Conservation (phyloP, 768 basidiomycete species). For the Gelatoporia subvermispora region DNA sequence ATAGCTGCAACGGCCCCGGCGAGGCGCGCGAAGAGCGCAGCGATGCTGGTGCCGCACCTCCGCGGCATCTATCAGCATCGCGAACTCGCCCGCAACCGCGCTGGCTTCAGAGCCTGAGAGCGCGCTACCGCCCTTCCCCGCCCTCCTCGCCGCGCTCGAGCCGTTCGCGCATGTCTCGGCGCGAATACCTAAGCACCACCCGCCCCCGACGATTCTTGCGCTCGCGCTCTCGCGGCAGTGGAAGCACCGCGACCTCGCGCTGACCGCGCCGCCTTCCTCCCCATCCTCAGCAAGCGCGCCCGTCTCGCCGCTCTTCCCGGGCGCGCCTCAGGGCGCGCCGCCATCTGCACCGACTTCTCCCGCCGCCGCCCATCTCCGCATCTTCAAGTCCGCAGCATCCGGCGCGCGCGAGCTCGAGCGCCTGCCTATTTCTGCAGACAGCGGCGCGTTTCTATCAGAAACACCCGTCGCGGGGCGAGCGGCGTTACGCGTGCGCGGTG, state of each 20-base stretch:
- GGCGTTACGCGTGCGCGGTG: conserved; percentile 53
- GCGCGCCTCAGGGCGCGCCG: conserved; percentile 35
- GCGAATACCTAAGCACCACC: conserved; percentile 33
- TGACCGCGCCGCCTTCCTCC: conserved; percentile 27
- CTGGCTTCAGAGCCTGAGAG: conserved; percentile 8
- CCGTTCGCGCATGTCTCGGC: conserved; percentile 50
- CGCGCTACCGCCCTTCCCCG: conserved; percentile 57
- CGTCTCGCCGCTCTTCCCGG: neutral
- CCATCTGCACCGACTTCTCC: conserved; percentile 23
- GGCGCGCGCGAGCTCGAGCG: conserved; percentile 74
- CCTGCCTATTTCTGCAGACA: conserved; percentile 71
- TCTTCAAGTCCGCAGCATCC: conserved; percentile 54
- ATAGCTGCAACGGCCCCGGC: conserved; percentile 8
- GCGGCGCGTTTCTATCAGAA: conserved; percentile 67
- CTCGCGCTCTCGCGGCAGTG: conserved; percentile 72
- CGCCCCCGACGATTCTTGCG: conserved; percentile 60
- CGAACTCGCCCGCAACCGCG: conserved; percentile 6
- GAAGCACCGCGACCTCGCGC: conserved; percentile 59
- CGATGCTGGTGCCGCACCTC: conserved; percentile 15
- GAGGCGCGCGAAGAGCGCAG: conserved; percentile 37
- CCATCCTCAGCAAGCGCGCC: neutral
- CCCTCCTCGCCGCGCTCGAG: conserved; percentile 43
- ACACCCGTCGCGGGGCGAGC: conserved; percentile 38
- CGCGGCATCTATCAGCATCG: conserved; percentile 6
- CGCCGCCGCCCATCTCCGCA: conserved; percentile 50